Conservation (phyloP, 108 stramenopile species). For the Stephanodiscus triporus region DNA sequence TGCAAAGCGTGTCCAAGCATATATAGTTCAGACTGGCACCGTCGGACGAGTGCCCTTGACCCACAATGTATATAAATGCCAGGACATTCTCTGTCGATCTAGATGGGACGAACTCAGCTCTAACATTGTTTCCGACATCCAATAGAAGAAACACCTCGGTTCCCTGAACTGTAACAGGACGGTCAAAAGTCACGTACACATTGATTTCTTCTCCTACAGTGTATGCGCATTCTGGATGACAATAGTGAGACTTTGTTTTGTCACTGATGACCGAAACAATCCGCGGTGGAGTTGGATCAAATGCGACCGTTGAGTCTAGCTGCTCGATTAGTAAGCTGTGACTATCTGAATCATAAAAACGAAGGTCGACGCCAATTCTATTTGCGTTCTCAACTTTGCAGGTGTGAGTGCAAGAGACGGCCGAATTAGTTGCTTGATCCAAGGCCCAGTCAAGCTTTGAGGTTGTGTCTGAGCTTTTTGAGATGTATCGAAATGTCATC, state of each 20-base stretch:
- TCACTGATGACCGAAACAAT: slow-evolving; percentile 32
- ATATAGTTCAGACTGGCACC: slow-evolving; percentile 28
- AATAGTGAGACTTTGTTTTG: slow-evolving; percentile 45
- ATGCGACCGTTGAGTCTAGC: slow-evolving; percentile 11
- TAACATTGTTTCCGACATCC: slow-evolving; percentile 13
- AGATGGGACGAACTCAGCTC: slow-evolving; percentile 18
- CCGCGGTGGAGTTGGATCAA: slow-evolving; percentile 33
- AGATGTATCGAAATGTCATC: slow-evolving; percentile 26
- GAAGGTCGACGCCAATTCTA: slow-evolving; percentile 18
- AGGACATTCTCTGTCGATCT: slow-evolving; percentile 19
- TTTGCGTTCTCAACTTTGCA: slow-evolving; percentile 32
- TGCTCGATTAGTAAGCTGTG: slow-evolving; percentile 8
- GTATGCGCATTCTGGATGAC: slow-evolving; percentile 44
- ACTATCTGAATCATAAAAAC: slow-evolving; percentile 12
- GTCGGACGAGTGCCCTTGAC: slow-evolving; percentile 25
- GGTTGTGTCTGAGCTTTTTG: slow-evolving; percentile 9
- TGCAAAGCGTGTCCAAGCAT: slow-evolving; percentile 17
- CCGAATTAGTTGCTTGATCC: slow-evolving; percentile 22
- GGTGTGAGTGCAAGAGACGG: slow-evolving; percentile 20
- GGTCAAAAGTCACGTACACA: slow-evolving; percentile 28
- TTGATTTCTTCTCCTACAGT: slow-evolving; percentile 51
- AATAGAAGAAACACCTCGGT: slow-evolving; percentile 20
- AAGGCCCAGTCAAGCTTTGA: slow-evolving; percentile 31
- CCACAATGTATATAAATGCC: slow-evolving; percentile 35
- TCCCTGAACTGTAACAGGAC: slow-evolving; percentile 24